phyloP scores from a whole-genome alignment of 805 yeast genomes.

The Kuraishia piskuri region DNA sequence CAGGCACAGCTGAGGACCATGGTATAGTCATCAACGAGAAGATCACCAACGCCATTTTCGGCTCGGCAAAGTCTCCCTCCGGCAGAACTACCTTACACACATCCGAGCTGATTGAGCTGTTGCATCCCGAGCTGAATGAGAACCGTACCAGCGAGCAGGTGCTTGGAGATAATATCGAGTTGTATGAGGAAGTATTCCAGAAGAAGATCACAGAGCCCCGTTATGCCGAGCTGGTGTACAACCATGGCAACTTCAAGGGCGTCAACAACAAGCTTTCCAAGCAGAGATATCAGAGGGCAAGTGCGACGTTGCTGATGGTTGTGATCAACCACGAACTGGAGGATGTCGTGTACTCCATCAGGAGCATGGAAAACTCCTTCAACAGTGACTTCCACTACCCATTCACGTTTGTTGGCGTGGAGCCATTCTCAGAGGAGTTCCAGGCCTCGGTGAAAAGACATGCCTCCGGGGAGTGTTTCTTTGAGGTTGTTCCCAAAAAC shows the following conservation, averaged over 20 bases:
- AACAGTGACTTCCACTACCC: slow-evolving; percentile 77
- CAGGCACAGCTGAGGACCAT: neutral
- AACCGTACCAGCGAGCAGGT: slow-evolving; percentile 18
- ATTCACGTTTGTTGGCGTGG: slow-evolving; percentile 90
- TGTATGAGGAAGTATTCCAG: slow-evolving; percentile 23
- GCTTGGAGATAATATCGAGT: slow-evolving; percentile 24
- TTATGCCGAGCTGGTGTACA: slow-evolving; percentile 21
- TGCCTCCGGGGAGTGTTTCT: slow-evolving; percentile 34
- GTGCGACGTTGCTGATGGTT: slow-evolving; percentile 68
- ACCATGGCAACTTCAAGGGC: slow-evolving; percentile 20
- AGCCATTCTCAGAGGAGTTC: slow-evolving; percentile 71
- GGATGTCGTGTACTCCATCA: slow-evolving; percentile 46
- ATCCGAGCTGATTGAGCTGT: neutral
- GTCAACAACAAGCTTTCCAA: slow-evolving; percentile 15
- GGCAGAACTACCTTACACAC: neutral
- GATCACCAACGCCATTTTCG: neutral
- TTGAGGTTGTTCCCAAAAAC: slow-evolving; percentile 43
- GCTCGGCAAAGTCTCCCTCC: neutral
- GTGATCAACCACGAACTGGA: slow-evolving; percentile 65
- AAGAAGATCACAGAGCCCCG: slow-evolving; percentile 25
- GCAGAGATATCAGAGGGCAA: slow-evolving; percentile 35
- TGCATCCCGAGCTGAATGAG: slow-evolving; percentile 8
- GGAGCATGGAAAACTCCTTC: slow-evolving; percentile 59
- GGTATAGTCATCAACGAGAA: neutral
- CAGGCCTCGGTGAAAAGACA: slow-evolving; percentile 39